phyloP scores from a whole-genome alignment of 129 eudicot genomes.

The Silybum marianum region DNA sequence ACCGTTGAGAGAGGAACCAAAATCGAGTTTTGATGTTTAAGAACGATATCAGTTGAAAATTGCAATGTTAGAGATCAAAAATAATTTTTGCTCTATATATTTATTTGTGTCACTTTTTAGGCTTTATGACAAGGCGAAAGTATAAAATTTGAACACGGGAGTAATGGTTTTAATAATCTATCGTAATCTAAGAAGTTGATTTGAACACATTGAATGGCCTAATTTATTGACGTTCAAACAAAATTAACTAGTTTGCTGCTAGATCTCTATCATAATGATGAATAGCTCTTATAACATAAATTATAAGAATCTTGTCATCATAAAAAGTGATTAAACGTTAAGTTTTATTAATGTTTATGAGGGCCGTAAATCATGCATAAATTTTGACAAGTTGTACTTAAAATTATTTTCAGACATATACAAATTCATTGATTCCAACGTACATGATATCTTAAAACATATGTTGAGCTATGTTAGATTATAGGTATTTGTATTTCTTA shows the following conservation, averaged over 20 bases:
- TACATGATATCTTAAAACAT: no score
- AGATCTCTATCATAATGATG: neutral
- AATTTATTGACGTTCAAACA: neutral
- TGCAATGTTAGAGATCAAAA: no score
- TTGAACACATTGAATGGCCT: neutral
- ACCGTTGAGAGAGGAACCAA: no score
- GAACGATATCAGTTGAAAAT: no score
- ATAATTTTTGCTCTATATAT: no score
- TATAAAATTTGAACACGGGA: neutral
- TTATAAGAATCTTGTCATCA: neutral
- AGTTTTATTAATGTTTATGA: neutral
- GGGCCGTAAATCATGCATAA: neutral
- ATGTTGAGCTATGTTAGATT: no score
- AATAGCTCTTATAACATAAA: neutral
- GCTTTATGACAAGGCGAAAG: neutral
- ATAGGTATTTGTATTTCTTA: no score
- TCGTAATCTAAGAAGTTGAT: neutral
- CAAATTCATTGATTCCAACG: no score
- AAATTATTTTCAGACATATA: no score
- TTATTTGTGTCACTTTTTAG: no score
- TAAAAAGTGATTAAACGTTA: neutral
- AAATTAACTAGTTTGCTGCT: neutral
- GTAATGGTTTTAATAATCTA: neutral
- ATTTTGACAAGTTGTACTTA: no score
- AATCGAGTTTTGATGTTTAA: no score